phyloP scores from a whole-genome alignment of 2,329 filamentous ascomycete genomes.

The Tolypocladium guangdongense region DNA sequence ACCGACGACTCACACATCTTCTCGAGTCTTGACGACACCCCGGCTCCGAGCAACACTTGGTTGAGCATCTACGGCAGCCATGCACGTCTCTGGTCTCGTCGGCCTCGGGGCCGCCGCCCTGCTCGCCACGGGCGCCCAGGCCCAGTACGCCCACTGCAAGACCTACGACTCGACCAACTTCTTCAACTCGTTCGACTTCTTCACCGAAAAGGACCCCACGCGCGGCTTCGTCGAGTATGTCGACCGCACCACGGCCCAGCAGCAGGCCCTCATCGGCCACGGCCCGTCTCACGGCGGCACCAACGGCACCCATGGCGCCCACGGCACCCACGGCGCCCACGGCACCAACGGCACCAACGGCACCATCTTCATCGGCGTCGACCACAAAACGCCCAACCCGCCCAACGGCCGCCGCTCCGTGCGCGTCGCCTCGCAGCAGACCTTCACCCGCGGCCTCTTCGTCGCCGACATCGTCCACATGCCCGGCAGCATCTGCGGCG shows the following conservation, averaged over 20 bases:
- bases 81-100: constrained; percentile 11
- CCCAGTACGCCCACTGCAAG: constrained; percentile 34
- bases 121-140: constrained; percentile 13
- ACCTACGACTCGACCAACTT: constrained; percentile 43
- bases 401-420: constrained; percentile 56
- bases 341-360: constrained; percentile 33
- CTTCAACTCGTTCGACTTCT: constrained; percentile 46
- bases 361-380: constrained; percentile 59
- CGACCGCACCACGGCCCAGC: constrained; percentile 44
- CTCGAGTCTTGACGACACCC: background rate
- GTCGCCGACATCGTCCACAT: constrained; percentile 66
- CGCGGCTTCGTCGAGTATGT: constrained; percentile 65
- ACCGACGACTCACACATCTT: background rate
- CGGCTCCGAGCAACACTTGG: background rate
- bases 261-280: constrained; percentile 46
- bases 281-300: constrained; percentile 27
- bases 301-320: too few species aligned
- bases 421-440: constrained; percentile 54
- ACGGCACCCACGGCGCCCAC: too few species aligned
- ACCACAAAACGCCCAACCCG: constrained; percentile 45
- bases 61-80: background rate
- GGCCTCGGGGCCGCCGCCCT: constrained; percentile 18
- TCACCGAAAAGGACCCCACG: constrained; percentile 53
- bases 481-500: constrained; percentile 60
- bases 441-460: constrained; percentile 60